Evolutionary conservation across 2,329 filamentous ascomycete genomes (phyloP).

Genomic region (Eurotiales sp.): DNA sequence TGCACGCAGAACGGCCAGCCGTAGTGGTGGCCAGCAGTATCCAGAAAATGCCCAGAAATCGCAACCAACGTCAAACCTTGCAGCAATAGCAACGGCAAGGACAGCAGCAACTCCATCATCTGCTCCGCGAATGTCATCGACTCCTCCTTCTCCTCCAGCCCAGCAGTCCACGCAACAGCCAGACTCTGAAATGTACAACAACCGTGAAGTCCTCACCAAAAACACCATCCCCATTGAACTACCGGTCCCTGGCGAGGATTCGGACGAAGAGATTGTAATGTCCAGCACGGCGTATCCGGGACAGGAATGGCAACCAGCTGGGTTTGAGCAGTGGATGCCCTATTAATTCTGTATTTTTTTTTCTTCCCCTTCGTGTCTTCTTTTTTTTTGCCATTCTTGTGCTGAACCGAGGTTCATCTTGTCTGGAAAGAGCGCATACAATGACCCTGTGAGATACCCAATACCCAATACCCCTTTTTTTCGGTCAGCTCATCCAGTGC

Average conservation of each 20-base stretch:
- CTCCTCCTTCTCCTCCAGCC: background rate
- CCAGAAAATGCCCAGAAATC: too few relatives aligned
- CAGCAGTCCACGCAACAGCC: background rate
- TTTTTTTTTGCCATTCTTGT: too few relatives aligned
- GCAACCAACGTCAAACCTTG: background rate
- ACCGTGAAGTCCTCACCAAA: constrained; percentile 21
- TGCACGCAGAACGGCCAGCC: constrained; percentile 3
- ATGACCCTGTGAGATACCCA: too few relatives aligned
- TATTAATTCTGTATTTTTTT: constrained; percentile 16
- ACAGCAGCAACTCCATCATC: background rate
- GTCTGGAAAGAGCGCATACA: too few relatives aligned
- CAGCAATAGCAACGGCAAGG: background rate
- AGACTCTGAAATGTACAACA: constrained; percentile 16
- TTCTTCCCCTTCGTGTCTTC: background rate
- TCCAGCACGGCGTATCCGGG: constrained; percentile 48
- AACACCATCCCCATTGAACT: constrained; percentile 31
- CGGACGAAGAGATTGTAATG: constrained; percentile 46
- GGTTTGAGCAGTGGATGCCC: constrained; percentile 16
- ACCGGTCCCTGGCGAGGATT: constrained; percentile 32
- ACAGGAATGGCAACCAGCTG: constrained; percentile 43
- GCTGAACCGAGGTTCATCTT: too few relatives aligned
- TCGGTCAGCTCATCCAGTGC: too few relatives aligned
- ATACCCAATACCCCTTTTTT: too few relatives aligned
- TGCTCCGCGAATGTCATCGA: too few relatives aligned
- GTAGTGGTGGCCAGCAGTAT: too few relatives aligned